Evolutionary conservation across 2,329 filamentous ascomycete species (phyloP).

Genomic region (Sclerotinia borealis): DNA sequence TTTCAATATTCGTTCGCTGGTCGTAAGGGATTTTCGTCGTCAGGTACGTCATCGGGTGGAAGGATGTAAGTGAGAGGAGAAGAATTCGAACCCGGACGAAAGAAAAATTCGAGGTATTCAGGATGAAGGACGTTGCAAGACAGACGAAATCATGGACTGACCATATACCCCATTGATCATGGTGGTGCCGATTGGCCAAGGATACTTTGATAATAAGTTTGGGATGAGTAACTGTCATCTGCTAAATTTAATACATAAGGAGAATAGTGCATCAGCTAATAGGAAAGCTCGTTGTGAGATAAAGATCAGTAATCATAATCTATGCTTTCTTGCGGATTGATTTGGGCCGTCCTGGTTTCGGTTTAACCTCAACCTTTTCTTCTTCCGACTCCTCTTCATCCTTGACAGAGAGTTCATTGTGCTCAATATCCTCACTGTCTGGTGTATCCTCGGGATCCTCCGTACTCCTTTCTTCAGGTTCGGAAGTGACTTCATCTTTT

Average conservation of each 20-base stretch:
- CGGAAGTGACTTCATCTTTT: slow-evolving; percentile 2
- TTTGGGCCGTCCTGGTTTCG: slow-evolving; percentile 7
- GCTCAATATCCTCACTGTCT: slow-evolving; percentile 6
- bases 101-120: background rate
- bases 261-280: background rate
- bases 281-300: background rate
- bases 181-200: background rate
- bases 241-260: background rate
- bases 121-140: background rate
- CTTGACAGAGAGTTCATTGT: slow-evolving; percentile 7
- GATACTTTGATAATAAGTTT: background rate
- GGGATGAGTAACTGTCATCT: background rate
- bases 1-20: background rate
- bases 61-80: background rate
- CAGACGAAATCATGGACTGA: background rate
- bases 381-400: slow-evolving; percentile 13
- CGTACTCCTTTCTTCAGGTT: background rate
- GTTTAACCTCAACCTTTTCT: slow-evolving; percentile 14
- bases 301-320: background rate
- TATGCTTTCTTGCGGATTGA: slow-evolving; percentile 5
- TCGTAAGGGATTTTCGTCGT: background rate
- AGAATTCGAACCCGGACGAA: background rate
- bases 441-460: slow-evolving; percentile 5
- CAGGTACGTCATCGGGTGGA: background rate
- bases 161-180: background rate